Conservation (phyloP, 768 basidiomycete species). For the Podaxis sp. region DNA sequence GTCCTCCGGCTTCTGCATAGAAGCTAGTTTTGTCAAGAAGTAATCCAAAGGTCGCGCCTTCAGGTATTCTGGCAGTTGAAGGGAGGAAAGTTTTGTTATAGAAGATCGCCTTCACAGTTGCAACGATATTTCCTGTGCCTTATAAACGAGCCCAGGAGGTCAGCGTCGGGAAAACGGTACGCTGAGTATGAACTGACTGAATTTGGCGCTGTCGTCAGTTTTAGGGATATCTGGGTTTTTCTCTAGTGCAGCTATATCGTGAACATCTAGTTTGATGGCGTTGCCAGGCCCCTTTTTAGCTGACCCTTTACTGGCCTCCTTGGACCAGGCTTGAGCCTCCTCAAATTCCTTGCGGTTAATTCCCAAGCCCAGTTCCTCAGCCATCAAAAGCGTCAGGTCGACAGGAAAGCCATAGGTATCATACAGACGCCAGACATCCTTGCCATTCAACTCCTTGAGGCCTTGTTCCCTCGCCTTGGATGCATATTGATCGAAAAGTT, state of each 20-base stretch:
- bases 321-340: constrained; percentile 82
- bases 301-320: constrained; percentile 87
- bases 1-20: constrained; percentile 97
- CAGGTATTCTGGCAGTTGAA: constrained; percentile 66
- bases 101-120: constrained; percentile 83
- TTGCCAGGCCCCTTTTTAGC: constrained; percentile 68
- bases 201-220: constrained; percentile 92
- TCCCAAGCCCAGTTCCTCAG: constrained; percentile 82
- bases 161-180: not conserved
- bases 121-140: constrained; percentile 79
- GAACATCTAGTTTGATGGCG: constrained; percentile 91
- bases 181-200: constrained; percentile 46
- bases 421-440: constrained; percentile 96
- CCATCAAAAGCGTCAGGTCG: constrained; percentile 96
- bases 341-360: constrained; percentile 91
- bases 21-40: constrained; percentile 92
- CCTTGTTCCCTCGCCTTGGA: constrained; percentile 62
- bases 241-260: constrained; percentile 88
- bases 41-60: constrained; percentile 75
- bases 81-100: constrained; percentile 71
- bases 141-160: not conserved
- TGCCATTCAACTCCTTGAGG: constrained; percentile 71
- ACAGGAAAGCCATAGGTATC: constrained; percentile 99
- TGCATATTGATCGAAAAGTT: constrained; percentile 89
- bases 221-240: constrained; percentile 76